These are phyloP conservation scores for Pyrus pyrifolia DNA, from an alignment of 306 rosid genomes.

Conservation along the genomic window DNA sequence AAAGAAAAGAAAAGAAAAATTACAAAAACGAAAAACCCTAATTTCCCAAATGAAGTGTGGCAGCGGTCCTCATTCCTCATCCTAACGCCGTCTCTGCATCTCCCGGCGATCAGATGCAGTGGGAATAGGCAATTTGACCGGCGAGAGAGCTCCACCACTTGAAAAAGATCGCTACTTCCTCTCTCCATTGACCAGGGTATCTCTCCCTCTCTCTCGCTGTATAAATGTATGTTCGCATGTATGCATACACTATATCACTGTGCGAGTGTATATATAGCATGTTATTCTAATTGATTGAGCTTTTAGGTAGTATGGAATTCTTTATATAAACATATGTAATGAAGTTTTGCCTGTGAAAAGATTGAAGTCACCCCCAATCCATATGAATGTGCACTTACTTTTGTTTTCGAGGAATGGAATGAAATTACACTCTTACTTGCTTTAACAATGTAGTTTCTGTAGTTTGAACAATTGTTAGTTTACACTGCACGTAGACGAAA, in stretches of 20 bases:
- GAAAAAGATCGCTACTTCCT: not conserved
- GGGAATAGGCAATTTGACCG: slow-evolving; percentile 2
- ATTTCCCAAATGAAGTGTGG: not conserved
- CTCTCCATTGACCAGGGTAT: not conserved
- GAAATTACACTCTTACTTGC: not conserved
- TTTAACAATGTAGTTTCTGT: not conserved
- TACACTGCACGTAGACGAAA: not conserved
- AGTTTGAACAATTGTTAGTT: not conserved
- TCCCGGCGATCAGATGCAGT: slow-evolving; percentile 3
- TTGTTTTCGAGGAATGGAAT: not conserved
- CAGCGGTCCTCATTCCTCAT: not conserved
- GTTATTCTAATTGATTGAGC: not conserved
- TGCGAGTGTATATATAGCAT: not conserved
- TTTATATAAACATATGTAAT: not conserved
- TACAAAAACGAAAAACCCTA: not conserved
- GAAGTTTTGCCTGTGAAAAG: not conserved
- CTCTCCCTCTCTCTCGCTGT: not conserved
- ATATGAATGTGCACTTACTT: not conserved
- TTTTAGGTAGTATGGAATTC: not conserved
- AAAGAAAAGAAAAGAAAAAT: not conserved
- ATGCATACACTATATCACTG: not conserved
- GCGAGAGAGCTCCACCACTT: not conserved
- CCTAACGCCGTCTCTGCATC: not conserved
- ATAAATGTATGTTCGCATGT: not conserved
- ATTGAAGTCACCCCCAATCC: not conserved